Base-by-base conservation (phyloP, 2,329 filamentous ascomycete species). In the Aspergillus sclerotialis region DNA sequence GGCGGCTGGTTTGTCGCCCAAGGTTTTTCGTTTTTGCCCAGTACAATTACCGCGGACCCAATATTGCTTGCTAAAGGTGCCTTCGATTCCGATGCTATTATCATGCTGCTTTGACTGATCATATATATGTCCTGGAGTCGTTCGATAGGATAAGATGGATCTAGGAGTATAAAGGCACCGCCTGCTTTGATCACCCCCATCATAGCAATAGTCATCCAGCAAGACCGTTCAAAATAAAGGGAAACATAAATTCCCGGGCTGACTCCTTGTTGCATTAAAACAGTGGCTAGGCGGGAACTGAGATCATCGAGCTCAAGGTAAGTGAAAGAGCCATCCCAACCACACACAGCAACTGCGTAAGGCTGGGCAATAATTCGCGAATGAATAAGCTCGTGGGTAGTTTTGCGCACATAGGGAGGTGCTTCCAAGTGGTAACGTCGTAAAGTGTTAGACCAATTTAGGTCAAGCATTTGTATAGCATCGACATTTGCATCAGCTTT, bases 291-390 rank as follows among this genome's bases (percentile, higher is more conserved):
- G 3, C 9, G 12, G n/a, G 3, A 7, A 5, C 33, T 33, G 2
- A 33, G 23, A 3, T 16, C 2, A 14, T 37, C 30, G 2, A 42
- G 31, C n/a, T 42, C 32, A 4, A 9, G 5, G 17, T 41, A 41
- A 4, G 35, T 38, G 4, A 35, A 27, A 10, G 24, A n/a, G 6
- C 35, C 39, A 28, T 41, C 39, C 38, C 35, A 40, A 9, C 35
- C 32, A 12, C 23, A 32, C 2, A 40, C 25, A 8, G 38, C 38
- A 8, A 13, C 5, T 9, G 29, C 29, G 19, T 23, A 23, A 7
- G 19, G 19, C 19, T 23, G 19, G 53, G 49, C 4, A 56, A 64
- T 5, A 60, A 52, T 14, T 63, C 48, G 15, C 62, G 58, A n/a
- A 52, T 52, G 14, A 52, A 49, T 14, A 50, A 53, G 10, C 48